Conservation (phyloP, 2,329 filamentous ascomycete species). For the Diplodia seriata region DNA sequence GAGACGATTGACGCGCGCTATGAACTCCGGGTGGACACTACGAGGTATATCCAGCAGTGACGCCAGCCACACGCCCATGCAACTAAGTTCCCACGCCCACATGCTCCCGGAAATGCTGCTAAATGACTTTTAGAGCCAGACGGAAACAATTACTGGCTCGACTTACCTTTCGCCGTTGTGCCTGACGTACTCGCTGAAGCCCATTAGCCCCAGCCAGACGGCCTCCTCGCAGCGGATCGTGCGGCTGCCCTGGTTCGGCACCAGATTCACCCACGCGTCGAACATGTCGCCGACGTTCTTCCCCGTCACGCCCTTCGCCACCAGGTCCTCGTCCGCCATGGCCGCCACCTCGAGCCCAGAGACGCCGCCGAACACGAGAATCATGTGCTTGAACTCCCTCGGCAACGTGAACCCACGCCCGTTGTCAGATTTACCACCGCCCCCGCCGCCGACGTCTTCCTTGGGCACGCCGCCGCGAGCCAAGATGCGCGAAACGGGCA, state of each 20-base stretch:
- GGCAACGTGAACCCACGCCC: constrained; percentile 35
- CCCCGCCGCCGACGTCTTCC: constrained; percentile 11
- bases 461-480: constrained; percentile 31
- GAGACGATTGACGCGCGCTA: background rate
- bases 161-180: constrained; percentile 4
- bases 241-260: constrained; percentile 80
- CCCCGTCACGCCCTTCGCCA: constrained; percentile 67
- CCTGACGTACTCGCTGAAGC: constrained; percentile 58
- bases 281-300: constrained; percentile 74
- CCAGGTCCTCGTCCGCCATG: constrained; percentile 65
- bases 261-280: constrained; percentile 82
- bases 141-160: background rate
- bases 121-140: background rate
- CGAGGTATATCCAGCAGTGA: constrained; percentile 17
- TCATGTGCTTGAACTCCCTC: constrained; percentile 69
- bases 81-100: background rate
- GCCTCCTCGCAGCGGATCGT: constrained; percentile 87
- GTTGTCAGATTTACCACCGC: constrained; percentile 34
- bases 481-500: constrained; percentile 51
- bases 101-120: constrained; percentile 5
- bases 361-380: constrained; percentile 82
- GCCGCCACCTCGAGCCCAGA: constrained; percentile 79
- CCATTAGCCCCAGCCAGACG: constrained; percentile 76
- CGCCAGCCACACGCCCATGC: constrained; percentile 11
- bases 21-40: constrained; percentile 4